Evolutionary conservation across 2,329 filamentous ascomycete genomes (phyloP), one percentile per base, ranked within the genome.

Genomic region (Aspergillus sp.): DNA sequence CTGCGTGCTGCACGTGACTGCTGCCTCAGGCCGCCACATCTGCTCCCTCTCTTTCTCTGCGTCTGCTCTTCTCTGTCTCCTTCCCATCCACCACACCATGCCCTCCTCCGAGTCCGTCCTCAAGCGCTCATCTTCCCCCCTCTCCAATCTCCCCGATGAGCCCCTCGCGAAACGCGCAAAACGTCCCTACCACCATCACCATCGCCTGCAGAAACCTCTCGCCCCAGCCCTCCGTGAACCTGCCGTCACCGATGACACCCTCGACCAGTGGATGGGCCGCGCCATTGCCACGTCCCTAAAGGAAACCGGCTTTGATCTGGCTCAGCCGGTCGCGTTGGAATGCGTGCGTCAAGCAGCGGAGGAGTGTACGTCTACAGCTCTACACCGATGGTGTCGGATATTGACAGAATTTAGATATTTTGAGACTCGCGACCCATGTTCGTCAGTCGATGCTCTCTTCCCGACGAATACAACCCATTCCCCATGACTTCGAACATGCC

Each of bases 401-500:
- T 39, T 36, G 33, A 43, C 44, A 38, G 29, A 43, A 27, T 51
- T 38, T 48, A 75, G 71, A 71, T 51, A 68, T 78, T 52, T 62
- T 68, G 27, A 63, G 64, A 34, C 68, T 79, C 40, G 61, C 72
- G 24, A 60, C 63, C 17, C 63, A 68, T 38, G 67, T 75, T 20
- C 68, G 68, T 25, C 63, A 66, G 29, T 75, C 73, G 4, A 80
- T 80, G 76, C 55, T 64, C 25, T 64, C 66, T 27, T 65, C 65
- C 31, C 68, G 76, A 29, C 69, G 76, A 31, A 67, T 61, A 7
- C 63, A 67, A 28, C 70, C 74, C 1, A 68, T 75, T 14, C 68
- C 75, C 1, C 63, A 69, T 40, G 76, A 80, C 53, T 79, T 78
- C 51, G 66, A 72, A 36, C 58, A 67, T 24, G 59, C 49, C 47